These are phyloP conservation scores for Phialophora chinensis DNA, from an alignment of 2,329 filamentous ascomycete genomes.

Conservation along the genomic window DNA sequence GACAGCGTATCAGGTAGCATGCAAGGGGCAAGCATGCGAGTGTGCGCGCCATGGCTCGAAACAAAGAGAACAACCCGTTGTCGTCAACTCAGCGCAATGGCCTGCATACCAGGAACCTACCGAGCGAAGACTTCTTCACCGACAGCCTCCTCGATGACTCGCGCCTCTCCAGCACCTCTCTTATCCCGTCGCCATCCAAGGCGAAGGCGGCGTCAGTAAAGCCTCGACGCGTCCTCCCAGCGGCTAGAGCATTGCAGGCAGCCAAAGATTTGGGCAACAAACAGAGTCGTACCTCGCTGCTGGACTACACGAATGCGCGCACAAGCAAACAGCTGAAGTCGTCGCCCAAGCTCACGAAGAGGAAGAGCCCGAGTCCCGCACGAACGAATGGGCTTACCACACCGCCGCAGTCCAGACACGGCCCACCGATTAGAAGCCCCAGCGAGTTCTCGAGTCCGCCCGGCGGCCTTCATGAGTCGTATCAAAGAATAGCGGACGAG, in stretches of 20 bases:
- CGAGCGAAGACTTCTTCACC: slow-evolving; percentile 40
- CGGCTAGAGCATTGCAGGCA: slow-evolving; percentile 48
- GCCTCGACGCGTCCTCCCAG: slow-evolving; percentile 44
- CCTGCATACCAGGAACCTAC: slow-evolving; percentile 15
- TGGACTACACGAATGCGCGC: slow-evolving; percentile 32
- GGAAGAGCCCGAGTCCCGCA: slow-evolving; percentile 43
- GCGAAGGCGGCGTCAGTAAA: slow-evolving; percentile 28
- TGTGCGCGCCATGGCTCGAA: slow-evolving; percentile 36
- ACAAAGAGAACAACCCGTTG: slow-evolving; percentile 38
- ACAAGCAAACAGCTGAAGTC: slow-evolving; percentile 30
- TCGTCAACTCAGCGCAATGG: slow-evolving; percentile 28
- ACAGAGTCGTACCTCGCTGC: slow-evolving; percentile 21
- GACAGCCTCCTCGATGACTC: slow-evolving; percentile 41
- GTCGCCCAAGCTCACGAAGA: slow-evolving; percentile 32
- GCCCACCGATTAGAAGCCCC: slow-evolving; percentile 41
- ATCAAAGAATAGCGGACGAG: slow-evolving; percentile 49
- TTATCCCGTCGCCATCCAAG: slow-evolving; percentile 35
- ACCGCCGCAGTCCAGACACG: slow-evolving; percentile 36
- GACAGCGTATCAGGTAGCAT: slow-evolving; percentile 27
- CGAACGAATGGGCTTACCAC: slow-evolving; percentile 33
- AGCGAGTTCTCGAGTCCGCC: slow-evolving; percentile 46
- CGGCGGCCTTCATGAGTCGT: slow-evolving; percentile 47
- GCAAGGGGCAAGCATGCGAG: slow-evolving; percentile 26
- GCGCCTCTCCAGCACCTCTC: slow-evolving; percentile 13
- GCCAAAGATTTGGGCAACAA: slow-evolving; percentile 48